Conservation (phyloP, 2,329 filamentous ascomycete species). For the Helotiales sp. region DNA sequence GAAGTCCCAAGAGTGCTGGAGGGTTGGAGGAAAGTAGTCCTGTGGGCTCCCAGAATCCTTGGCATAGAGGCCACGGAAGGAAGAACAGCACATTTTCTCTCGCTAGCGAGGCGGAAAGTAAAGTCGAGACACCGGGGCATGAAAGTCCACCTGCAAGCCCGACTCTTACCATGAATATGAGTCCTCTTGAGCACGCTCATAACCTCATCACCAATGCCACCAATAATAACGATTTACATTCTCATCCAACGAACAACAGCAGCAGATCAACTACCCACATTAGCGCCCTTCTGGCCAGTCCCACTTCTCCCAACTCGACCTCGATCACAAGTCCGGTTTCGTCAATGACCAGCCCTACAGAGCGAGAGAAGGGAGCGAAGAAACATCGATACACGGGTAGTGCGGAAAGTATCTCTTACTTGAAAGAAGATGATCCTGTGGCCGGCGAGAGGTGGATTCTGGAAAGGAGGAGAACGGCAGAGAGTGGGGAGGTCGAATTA, state of each 20-base stretch:
- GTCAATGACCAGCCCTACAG: conserved; percentile 1
- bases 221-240: too few species aligned
- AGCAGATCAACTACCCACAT: too few species aligned
- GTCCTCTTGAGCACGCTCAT: too few species aligned
- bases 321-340: neutral
- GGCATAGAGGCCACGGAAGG: conserved; percentile 23
- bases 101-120: conserved; percentile 21
- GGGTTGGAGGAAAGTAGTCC: conserved; percentile 30
- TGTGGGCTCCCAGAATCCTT: conserved; percentile 23
- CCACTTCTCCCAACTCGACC: too few species aligned
- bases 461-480: conserved; percentile 65
- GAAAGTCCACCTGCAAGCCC: conserved; percentile 24
- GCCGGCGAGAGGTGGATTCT: conserved; percentile 64
- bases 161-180: conserved; percentile 21
- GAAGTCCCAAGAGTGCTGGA: conserved; percentile 36
- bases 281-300: too few species aligned
- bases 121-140: neutral
- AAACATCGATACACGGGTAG: conserved; percentile 55
- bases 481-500: conserved; percentile 65
- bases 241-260: too few species aligned
- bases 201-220: too few species aligned
- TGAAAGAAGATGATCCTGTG: conserved; percentile 59
- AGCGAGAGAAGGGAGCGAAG: conserved; percentile 31
- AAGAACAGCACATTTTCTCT: conserved; percentile 29
- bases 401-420: conserved; percentile 70